These are phyloP conservation scores for Russula abietina DNA, from an alignment of 768 basidiomycete species.

Conservation along the genomic window DNA sequence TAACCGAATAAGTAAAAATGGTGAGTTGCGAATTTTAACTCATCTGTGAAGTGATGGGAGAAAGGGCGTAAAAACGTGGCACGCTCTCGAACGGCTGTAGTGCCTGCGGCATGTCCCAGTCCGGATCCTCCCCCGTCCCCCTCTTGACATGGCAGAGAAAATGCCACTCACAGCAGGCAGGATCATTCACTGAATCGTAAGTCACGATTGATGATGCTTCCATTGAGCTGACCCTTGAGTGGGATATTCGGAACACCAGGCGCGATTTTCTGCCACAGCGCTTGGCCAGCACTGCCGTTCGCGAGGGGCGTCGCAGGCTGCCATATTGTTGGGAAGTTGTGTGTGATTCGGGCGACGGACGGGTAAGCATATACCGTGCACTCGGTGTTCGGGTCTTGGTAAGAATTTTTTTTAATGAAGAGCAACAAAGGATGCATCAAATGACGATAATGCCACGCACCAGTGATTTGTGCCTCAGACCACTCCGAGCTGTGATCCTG, in stretches of 20 bases:
- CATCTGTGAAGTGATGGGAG: neutral
- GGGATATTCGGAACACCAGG: slow-evolving; percentile 43
- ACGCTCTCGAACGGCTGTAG: neutral
- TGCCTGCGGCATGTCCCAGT: too few species aligned
- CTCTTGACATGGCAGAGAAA: neutral
- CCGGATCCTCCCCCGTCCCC: too few species aligned
- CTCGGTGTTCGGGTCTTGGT: slow-evolving; percentile 14
- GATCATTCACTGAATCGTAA: slow-evolving; percentile 20
- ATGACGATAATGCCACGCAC: neutral
- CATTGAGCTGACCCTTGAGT: slow-evolving; percentile 31
- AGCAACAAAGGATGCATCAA: neutral
- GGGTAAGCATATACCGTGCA: slow-evolving; percentile 21
- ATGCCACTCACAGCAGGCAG: slow-evolving; percentile 20
- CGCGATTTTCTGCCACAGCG: slow-evolving; percentile 41
- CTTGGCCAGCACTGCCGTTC: slow-evolving; percentile 23
- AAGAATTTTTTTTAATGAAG: neutral
- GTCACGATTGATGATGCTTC: slow-evolving; percentile 1
- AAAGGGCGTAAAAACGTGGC: neutral
- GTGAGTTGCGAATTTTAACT: neutral
- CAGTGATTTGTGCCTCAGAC: slow-evolving; percentile 18
- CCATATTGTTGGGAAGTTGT: slow-evolving; percentile 18
- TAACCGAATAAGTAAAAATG: neutral
- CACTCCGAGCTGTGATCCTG: slow-evolving; percentile 18
- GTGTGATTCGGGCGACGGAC: neutral
- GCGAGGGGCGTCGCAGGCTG: slow-evolving; percentile 15